A percentile compares a stretch with the other conserved stretches of the same genome.
phyloP scores from a whole-genome alignment of 2,329 filamentous ascomycete genomes.

The Clonostachys rosea region DNA sequence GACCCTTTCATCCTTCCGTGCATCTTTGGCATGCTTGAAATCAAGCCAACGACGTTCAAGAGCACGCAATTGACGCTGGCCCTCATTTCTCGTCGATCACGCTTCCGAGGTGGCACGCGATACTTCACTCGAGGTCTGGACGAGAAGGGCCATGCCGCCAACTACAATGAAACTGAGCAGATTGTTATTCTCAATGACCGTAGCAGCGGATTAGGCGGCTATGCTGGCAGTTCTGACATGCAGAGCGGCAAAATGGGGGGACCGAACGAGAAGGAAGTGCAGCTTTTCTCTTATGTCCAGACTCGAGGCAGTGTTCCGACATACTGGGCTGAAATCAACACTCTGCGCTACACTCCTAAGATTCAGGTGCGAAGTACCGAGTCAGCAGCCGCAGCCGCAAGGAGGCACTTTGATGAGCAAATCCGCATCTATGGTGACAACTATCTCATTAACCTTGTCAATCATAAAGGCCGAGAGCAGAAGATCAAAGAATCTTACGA shows the following conservation, averaged over 20 bases:
- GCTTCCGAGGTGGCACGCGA: slow-evolving; percentile 83
- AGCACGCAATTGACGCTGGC: slow-evolving; percentile 77
- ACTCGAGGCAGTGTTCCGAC: slow-evolving; percentile 94
- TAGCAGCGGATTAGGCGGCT: slow-evolving; percentile 70
- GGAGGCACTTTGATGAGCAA: slow-evolving; percentile 89
- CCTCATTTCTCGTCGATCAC: slow-evolving; percentile 83
- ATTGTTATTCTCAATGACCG: slow-evolving; percentile 84
- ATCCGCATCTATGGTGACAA: slow-evolving; percentile 93
- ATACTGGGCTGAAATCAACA: slow-evolving; percentile 96
- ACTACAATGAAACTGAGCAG: slow-evolving; percentile 98
- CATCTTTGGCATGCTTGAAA: slow-evolving; percentile 94
- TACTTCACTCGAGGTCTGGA: slow-evolving; percentile 95
- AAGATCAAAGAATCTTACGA: slow-evolving; percentile 92
- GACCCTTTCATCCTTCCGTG: slow-evolving; percentile 94
- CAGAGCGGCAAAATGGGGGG: slow-evolving; percentile 65
- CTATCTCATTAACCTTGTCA: slow-evolving; percentile 95
- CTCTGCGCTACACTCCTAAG: slow-evolving; percentile 84
- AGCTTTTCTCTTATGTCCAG: slow-evolving; percentile 92
- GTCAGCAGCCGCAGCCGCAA: slow-evolving; percentile 71
- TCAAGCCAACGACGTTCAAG: slow-evolving; percentile 82
- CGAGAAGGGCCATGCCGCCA: slow-evolving; percentile 90
- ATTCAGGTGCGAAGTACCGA: slow-evolving; percentile 85
- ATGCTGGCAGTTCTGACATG: slow-evolving; percentile 70
- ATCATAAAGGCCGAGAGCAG: slow-evolving; percentile 89
- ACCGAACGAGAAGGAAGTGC: slow-evolving; percentile 65